Evolutionary conservation across 805 yeast species (phyloP).

Genomic region (Hanseniaspora pseudoguilliermondii): DNA sequence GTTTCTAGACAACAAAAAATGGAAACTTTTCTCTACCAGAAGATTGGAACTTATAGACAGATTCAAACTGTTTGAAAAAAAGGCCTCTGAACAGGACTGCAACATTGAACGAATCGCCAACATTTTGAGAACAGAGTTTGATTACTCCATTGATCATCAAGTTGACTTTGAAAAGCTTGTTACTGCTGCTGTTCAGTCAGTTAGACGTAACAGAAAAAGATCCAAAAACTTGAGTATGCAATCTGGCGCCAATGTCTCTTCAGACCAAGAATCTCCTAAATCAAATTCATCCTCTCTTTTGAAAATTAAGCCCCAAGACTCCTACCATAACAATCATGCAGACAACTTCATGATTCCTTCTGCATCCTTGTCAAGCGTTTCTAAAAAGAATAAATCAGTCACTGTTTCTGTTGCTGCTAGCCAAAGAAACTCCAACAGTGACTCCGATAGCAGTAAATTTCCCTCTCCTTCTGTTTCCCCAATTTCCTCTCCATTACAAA

Average conservation of each 20-base stretch:
- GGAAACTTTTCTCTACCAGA: slow-evolving; percentile 88
- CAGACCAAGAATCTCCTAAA: background rate
- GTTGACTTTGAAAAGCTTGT: slow-evolving; percentile 81
- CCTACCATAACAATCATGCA: background rate
- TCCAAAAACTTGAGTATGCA: slow-evolving; percentile 22
- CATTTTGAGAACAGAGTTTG: slow-evolving; percentile 63
- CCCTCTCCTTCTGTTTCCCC: slow-evolving; percentile 10
- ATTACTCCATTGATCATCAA: slow-evolving; percentile 44
- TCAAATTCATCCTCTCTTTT: background rate
- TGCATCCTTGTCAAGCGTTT: background rate
- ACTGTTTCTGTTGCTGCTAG: slow-evolving; percentile 10
- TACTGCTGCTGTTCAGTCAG: slow-evolving; percentile 87
- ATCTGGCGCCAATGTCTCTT: background rate
- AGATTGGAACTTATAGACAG: slow-evolving; percentile 80
- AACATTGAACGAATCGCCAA: slow-evolving; percentile 69
- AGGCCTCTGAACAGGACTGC: slow-evolving; percentile 87
- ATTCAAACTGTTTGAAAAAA: slow-evolving; percentile 43
- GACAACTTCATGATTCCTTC: slow-evolving; percentile 1
- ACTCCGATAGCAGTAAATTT: slow-evolving; percentile 11
- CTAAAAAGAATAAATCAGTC: slow-evolving; percentile 1
- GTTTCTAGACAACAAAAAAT: slow-evolving; percentile 66
- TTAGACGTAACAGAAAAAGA: slow-evolving; percentile 72
- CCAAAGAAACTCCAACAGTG: slow-evolving; percentile 9
- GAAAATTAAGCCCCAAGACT: background rate
- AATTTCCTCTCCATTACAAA: slow-evolving; percentile 6